Base-by-base conservation (phyloP, 2,329 filamentous ascomycete species). In the Colletotrichum sidae region DNA sequence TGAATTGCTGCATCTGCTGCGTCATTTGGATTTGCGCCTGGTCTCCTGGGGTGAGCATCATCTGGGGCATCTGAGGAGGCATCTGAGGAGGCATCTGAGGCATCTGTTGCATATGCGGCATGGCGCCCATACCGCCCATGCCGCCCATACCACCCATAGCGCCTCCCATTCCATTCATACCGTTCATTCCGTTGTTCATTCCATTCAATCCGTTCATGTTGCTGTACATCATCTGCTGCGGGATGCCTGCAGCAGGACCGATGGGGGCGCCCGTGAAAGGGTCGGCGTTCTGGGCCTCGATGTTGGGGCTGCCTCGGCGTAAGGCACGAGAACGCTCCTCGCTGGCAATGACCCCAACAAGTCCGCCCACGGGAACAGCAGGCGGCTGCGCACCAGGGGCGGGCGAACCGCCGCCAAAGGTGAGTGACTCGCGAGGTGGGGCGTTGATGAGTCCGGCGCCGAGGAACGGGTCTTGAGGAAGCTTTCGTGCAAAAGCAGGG, bases 321-420 rank as follows among this genome's bases (percentile, higher is more conserved):
- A 93, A 83, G 37, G 93, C 93, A 69, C 90, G 86, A 45, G 91
- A 90, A 52, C 92, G 86, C 76, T 97, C 93, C 78, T 97, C 93
- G 56, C 83, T 91, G 39, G 92, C 92, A 78, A 97, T 97, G 8
- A 97, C 92, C 9, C 93, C 93, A 17, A 97, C 91, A 10, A 97
- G 83, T 10, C 94, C 94, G 46, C 92, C 93, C 1, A 91, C 90
- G 13, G 90, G 90, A 6, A 84, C 73, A 34, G 58, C 25, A 34
- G 78, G 69, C 45, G 77, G 74, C 74, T 79, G 73, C 46, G 79
- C 73, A 53, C 74, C 71, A 62, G 78, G 70, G 72, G 77, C 71
- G 69, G 84, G 68, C 17, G 80, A 74, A 33, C 88, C 88, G 46
- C 87, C 89, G 55, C 88, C 86, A 67, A 95, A 87, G 4, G 89